phyloP scores from a whole-genome alignment of 1,284 basidiomycete genomes.

The Heterobasidion parviporum region DNA sequence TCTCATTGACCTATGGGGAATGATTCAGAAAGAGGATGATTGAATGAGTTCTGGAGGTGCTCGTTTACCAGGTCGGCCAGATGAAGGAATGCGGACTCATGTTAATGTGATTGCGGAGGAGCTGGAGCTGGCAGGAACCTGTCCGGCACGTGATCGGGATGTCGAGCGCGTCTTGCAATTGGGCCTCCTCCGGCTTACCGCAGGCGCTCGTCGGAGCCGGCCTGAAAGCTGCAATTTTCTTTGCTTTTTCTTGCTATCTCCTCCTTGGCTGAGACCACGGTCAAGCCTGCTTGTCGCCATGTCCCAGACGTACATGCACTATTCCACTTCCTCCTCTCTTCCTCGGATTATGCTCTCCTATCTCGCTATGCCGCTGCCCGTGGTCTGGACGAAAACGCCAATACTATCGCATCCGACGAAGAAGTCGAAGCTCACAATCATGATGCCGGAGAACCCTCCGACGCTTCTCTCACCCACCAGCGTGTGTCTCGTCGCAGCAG shows the following conservation, averaged over 20 bases:
- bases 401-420: constrained; percentile 7
- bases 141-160: too few species aligned
- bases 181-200: too few species aligned
- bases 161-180: too few species aligned
- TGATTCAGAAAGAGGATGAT: background rate
- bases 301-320: constrained; percentile 43
- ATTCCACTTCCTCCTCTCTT: constrained; percentile 40
- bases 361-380: constrained; percentile 35
- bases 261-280: background rate
- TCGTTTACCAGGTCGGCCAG: constrained; percentile 57
- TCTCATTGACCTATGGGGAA: background rate
- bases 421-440: constrained; percentile 6
- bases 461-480: constrained; percentile 6
- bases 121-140: too few species aligned
- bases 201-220: too few species aligned
- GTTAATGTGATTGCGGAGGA: constrained; percentile 31
- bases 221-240: too few species aligned
- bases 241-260: background rate
- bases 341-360: constrained; percentile 54
- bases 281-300: constrained; percentile 14
- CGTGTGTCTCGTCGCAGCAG: constrained; percentile 19
- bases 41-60: background rate
- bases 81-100: constrained; percentile 52
- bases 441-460: constrained; percentile 6
- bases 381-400: background rate